phyloP scores from a whole-genome alignment of 2,329 filamentous ascomycete genomes.

The Capronia coronata region DNA sequence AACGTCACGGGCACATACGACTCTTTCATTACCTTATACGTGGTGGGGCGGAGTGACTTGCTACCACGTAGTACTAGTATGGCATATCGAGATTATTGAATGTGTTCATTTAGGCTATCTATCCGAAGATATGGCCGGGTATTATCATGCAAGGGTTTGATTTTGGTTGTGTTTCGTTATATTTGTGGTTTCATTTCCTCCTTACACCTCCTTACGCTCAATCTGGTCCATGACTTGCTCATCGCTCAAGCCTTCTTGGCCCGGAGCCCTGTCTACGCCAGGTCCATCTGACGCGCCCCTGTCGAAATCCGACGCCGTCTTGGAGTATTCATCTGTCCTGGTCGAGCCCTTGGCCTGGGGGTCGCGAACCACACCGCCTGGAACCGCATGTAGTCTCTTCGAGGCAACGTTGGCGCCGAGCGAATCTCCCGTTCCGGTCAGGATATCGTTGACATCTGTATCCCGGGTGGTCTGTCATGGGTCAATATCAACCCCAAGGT shows the following conservation, averaged over 20 bases:
- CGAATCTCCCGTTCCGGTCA: slow-evolving; percentile 39
- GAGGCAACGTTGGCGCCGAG: slow-evolving; percentile 36
- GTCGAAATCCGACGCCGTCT: slow-evolving; percentile 36
- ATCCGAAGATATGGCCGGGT: no score
- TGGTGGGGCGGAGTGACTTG: no score
- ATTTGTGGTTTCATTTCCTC: neutral
- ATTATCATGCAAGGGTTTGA: neutral
- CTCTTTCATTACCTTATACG: no score
- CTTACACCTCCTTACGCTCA: slow-evolving; percentile 17
- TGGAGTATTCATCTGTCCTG: slow-evolving; percentile 37
- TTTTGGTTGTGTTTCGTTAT: neutral
- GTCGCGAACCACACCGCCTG: slow-evolving; percentile 30
- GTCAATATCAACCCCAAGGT: neutral
- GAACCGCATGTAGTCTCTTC: slow-evolving; percentile 35
- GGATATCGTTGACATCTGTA: slow-evolving; percentile 34
- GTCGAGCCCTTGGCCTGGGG: slow-evolving; percentile 36
- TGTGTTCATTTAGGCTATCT: neutral
- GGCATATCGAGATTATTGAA: no score
- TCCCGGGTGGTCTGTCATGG: slow-evolving; percentile 30
- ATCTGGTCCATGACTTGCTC: slow-evolving; percentile 23
- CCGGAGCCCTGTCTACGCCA: slow-evolving; percentile 30
- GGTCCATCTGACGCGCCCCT: slow-evolving; percentile 36
- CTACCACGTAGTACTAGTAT: no score
- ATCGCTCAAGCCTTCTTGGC: slow-evolving; percentile 31
- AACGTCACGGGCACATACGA: no score